Conservation (phyloP, 208 protist species). For the Leishmania tarentolae region DNA sequence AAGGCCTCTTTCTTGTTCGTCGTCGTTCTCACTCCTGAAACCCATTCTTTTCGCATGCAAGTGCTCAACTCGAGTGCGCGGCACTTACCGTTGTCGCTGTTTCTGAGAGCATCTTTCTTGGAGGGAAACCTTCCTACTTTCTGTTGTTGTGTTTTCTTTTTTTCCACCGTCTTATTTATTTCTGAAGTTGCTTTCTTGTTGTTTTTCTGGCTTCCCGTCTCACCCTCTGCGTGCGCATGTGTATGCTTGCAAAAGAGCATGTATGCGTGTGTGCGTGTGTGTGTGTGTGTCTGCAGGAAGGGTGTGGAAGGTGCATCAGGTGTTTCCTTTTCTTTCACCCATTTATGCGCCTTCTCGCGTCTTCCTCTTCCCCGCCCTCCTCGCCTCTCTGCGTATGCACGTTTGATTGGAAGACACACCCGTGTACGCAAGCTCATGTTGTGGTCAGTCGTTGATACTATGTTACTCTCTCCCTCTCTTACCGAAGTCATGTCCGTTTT, state of each 20-base stretch:
- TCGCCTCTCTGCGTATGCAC: background rate
- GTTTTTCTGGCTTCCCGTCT: background rate
- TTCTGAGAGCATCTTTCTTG: background rate
- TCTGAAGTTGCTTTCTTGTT: background rate
- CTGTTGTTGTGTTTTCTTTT: background rate
- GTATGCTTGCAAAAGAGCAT: background rate
- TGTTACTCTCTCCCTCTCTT: background rate
- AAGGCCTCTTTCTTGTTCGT: no score
- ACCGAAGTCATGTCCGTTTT: background rate
- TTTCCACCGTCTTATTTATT: background rate
- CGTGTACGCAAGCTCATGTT: background rate
- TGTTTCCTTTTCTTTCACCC: background rate
- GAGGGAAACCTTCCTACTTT: background rate
- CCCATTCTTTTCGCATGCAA: background rate
- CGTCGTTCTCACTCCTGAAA: background rate
- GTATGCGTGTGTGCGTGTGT: background rate
- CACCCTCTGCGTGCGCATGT: background rate
- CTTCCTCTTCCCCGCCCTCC: background rate
- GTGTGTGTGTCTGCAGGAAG: background rate
- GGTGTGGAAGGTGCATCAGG: background rate
- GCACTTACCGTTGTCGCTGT: background rate
- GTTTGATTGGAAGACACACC: background rate
- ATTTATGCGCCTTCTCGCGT: background rate
- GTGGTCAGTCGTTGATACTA: background rate
- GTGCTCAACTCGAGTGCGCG: background rate